phyloP scores from a whole-genome alignment of 2,329 filamentous ascomycete genomes.

The Cryphonectria radicalis region DNA sequence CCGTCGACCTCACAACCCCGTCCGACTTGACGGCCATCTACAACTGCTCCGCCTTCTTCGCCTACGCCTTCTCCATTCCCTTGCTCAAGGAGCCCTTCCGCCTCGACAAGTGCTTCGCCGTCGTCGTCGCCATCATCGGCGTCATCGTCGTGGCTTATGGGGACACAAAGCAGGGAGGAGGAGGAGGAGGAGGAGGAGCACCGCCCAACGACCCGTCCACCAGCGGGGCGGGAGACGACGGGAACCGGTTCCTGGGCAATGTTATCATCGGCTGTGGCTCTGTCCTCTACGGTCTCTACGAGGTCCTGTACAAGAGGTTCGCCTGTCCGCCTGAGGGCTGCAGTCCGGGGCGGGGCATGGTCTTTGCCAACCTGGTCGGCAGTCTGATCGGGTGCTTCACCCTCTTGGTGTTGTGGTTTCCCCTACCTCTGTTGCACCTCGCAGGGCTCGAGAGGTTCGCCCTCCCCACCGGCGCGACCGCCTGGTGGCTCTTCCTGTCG shows the following conservation, averaged over 20 bases:
- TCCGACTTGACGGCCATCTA: slow-evolving; percentile 97
- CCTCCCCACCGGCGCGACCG: slow-evolving; percentile 76
- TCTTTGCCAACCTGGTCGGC: slow-evolving; percentile 93
- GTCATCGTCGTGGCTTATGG: slow-evolving; percentile 97
- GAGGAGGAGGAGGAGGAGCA: slow-evolving; percentile 37
- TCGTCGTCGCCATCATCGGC: slow-evolving; percentile 83
- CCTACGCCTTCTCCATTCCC: slow-evolving; percentile 94
- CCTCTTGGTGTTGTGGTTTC: slow-evolving; percentile 86
- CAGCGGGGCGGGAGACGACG: slow-evolving; percentile 38
- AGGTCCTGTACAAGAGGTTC: slow-evolving; percentile 92
- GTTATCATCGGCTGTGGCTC: slow-evolving; percentile 89
- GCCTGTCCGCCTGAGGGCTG: slow-evolving; percentile 93
- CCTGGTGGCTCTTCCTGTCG: slow-evolving; percentile 78
- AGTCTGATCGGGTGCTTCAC: slow-evolving; percentile 88
- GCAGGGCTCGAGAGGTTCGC: slow-evolving; percentile 81
- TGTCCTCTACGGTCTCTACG: slow-evolving; percentile 94
- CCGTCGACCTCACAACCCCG: slow-evolving; percentile 89
- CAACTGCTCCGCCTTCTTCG: slow-evolving; percentile 98
- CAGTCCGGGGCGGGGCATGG: slow-evolving; percentile 83
- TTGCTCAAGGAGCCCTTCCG: slow-evolving; percentile 84
- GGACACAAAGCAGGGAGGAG: slow-evolving; percentile 59
- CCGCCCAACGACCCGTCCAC: background rate
- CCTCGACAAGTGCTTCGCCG: slow-evolving; percentile 83
- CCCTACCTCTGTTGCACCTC: slow-evolving; percentile 80
- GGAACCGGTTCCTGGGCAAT: slow-evolving; percentile 78